Evolutionary conservation across 495 filamentous ascomycete genomes (phyloP).

Genomic region (Neurospora discreta): DNA sequence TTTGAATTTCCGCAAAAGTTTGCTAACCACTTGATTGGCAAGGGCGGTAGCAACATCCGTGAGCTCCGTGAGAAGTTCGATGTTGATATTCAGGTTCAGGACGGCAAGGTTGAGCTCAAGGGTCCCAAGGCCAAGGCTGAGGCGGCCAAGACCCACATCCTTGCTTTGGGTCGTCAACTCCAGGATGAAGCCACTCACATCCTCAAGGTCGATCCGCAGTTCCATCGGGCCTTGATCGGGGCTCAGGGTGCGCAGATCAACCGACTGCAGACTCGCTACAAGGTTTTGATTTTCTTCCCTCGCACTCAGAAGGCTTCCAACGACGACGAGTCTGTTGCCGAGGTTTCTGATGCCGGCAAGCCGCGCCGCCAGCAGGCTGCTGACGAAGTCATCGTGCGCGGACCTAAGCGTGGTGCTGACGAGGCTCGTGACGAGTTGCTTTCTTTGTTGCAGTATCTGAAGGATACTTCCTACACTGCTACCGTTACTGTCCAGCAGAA

Average conservation of each 20-base stretch:
- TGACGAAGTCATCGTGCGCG: conserved; percentile 85
- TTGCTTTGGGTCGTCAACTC: conserved; percentile 61
- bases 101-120: conserved; percentile 50
- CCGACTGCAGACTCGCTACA: conserved; percentile 80
- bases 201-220: conserved; percentile 77
- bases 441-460: conserved; percentile 71
- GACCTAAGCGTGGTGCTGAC: conserved; percentile 83
- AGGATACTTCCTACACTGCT: conserved; percentile 69
- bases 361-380: conserved; percentile 61
- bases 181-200: conserved; percentile 79
- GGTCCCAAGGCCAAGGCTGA: conserved; percentile 61
- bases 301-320: conserved; percentile 46
- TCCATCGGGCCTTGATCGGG: conserved; percentile 85
- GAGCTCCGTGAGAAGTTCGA: conserved; percentile 94
- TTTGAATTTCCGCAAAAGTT: conserved; percentile 94
- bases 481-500: conserved; percentile 75
- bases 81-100: conserved; percentile 89
- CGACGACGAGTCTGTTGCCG: conserved; percentile 59
- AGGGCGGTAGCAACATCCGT: conserved; percentile 83
- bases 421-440: conserved; percentile 82
- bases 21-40: conserved; percentile 87
- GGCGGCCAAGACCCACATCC: conserved; percentile 65
- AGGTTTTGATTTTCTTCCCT: conserved; percentile 90
- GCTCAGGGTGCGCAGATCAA: conserved; percentile 82
- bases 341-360: conserved; percentile 63